Percentiles rank a stretch among this genome's conserved stretches.
Conservation (phyloP, 108 stramenopile species). For the Nannochloropsis granulata region DNA sequence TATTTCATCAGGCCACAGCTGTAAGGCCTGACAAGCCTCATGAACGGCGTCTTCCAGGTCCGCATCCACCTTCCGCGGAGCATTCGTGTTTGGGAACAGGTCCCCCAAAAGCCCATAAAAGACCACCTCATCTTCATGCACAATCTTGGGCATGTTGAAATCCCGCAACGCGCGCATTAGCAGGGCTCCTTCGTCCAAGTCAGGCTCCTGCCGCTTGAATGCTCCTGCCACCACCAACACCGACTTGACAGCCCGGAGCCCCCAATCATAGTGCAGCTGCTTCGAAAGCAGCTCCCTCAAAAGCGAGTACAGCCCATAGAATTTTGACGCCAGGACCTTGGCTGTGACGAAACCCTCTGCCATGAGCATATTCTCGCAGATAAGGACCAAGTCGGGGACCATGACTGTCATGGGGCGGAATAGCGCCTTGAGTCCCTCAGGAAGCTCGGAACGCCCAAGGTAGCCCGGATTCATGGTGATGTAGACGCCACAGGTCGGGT, state of each 20-base stretch:
- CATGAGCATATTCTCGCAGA: conserved; percentile 62
- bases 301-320: conserved; percentile 49
- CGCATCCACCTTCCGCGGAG: conserved; percentile 39
- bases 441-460: conserved; percentile 48
- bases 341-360: conserved; percentile 52
- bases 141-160: conserved; percentile 56
- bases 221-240: conserved; percentile 52
- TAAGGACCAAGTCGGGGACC: conserved; percentile 53
- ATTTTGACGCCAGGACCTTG: conserved; percentile 52
- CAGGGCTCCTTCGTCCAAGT: conserved; percentile 40
- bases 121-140: conserved; percentile 46
- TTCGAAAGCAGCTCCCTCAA: conserved; percentile 51
- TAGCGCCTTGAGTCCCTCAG: conserved; percentile 51
- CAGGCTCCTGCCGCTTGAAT: conserved; percentile 47
- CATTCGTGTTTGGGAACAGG: conserved; percentile 47
- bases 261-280: conserved; percentile 56
- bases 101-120: conserved; percentile 49
- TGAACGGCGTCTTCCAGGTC: conserved; percentile 35
- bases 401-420: conserved; percentile 57
- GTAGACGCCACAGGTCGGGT: conserved; percentile 50
- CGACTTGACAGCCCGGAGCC: conserved; percentile 51
- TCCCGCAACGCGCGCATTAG: conserved; percentile 55
- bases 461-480: conserved; percentile 57
- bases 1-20: conserved; percentile 44
- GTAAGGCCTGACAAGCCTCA: conserved; percentile 30